Evolutionary conservation across 2,329 filamentous ascomycete genomes (phyloP), one percentile per base, ranked within the genome.

Genomic region (Chrysoporthe austroafricana): DNA sequence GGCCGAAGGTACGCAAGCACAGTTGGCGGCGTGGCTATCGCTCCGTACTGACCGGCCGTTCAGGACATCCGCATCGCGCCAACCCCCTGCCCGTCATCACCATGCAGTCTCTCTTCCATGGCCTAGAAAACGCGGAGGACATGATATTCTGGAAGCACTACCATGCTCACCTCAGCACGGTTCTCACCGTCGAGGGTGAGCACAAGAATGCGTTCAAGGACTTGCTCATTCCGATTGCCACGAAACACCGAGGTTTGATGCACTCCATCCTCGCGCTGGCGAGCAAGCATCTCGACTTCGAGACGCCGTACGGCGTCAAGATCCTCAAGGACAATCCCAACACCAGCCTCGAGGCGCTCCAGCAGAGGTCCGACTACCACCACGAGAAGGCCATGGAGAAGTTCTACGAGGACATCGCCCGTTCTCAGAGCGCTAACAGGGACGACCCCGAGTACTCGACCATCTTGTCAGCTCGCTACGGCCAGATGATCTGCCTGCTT

Each of bases 201-300:
- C 86, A 90, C 69, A 89, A 89, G 69, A 97, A 96, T 72, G 92
- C 93, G 1, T 97, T 97, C 80, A 92, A 92, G 75, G 91, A 93
- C 71, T 90, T 96, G 72, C 82, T 97, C 46, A 83, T 97, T 2
- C 92, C 92, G 1, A 91, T 96, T 81, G 93, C 94, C 2, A 88
- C 92, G 54, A 85, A 90, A 69, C 90, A 97, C 75, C 85, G 89
- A 70, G 93, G 93, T 14, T 82, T 97, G 63, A 97, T 97, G 93
- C 94, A 97, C 77, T 96, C 93, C 13, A 88, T 97, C 62, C 85
- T 97, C 64, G 93, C 92, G 57, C 84, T 97, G 9, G 92, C 93
- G 48, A 92, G 92, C 72, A 93, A 90, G 69, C 93, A 97, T 73
- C 85, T 90, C 65, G 86, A 90, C 76, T 84, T 84, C 69, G 82